Percentiles rank a stretch among this genome's conserved stretches.
Conservation (phyloP, 331 rosid species). For the Malus hybrid region DNA sequence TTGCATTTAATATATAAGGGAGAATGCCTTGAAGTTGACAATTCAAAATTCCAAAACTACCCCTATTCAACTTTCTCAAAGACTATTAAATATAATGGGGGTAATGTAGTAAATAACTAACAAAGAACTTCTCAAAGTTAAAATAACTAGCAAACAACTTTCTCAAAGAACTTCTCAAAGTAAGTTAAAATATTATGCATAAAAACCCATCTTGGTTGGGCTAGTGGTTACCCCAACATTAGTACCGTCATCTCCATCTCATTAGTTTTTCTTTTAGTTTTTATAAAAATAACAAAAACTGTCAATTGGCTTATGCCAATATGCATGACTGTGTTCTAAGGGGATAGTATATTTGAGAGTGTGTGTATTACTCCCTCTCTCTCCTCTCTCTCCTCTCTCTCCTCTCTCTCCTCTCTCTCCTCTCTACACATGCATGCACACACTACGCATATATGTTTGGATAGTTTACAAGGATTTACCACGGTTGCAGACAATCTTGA, state of each 20-base stretch:
- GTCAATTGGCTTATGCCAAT: neutral
- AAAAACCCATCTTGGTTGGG: neutral
- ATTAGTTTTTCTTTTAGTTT: neutral
- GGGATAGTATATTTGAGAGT: neutral
- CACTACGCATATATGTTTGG: neutral
- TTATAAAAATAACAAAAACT: no score
- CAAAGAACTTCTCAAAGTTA: neutral
- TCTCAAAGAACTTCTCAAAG: no score
- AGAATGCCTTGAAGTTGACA: neutral
- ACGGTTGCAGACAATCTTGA: neutral
- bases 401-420: neutral
- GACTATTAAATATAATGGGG: neutral
- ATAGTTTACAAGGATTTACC: neutral
- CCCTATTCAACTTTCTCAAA: neutral
- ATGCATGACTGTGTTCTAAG: no score
- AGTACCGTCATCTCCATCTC: neutral
- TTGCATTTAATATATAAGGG: neutral
- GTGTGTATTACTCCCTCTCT: neutral
- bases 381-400: neutral
- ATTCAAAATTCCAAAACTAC: neutral
- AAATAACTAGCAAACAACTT: no score
- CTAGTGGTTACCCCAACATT: neutral
- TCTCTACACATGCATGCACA: neutral
- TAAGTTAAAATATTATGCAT: neutral
- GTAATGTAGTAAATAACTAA: neutral